Evolutionary conservation across 2,329 filamentous ascomycete genomes (phyloP).

Genomic region (Xylariomycetidae sp.): DNA sequence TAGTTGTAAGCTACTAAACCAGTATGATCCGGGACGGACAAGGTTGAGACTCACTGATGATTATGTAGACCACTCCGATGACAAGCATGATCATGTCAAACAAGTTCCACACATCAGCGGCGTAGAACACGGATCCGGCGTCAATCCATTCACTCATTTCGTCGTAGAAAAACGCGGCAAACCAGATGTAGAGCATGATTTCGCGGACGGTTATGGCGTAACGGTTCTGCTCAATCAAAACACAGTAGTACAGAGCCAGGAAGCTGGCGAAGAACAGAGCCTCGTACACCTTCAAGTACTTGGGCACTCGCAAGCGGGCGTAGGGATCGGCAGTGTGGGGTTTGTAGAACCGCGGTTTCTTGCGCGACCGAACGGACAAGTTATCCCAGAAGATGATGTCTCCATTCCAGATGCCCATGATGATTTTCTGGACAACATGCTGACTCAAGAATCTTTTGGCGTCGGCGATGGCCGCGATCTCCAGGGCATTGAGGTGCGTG

Average conservation of each 20-base stretch:
- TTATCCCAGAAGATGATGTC: slow-evolving; percentile 71
- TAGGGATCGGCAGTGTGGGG: slow-evolving; percentile 54
- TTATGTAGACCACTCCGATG: slow-evolving; percentile 64
- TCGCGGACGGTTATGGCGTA: slow-evolving; percentile 62
- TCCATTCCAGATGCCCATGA: slow-evolving; percentile 66
- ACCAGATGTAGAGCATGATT: slow-evolving; percentile 74
- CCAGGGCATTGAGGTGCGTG: slow-evolving; percentile 73
- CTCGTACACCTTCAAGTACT: slow-evolving; percentile 68
- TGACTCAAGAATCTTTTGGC: slow-evolving; percentile 70
- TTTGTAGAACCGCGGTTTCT: slow-evolving; percentile 62
- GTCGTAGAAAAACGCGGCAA: slow-evolving; percentile 82
- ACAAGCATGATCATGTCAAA: slow-evolving; percentile 70
- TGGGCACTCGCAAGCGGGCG: slow-evolving; percentile 63
- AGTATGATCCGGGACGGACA: background rate
- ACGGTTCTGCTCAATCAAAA: slow-evolving; percentile 68
- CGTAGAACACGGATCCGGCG: slow-evolving; percentile 80
- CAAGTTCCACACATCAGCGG: slow-evolving; percentile 74
- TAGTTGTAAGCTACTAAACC: slow-evolving; percentile 14
- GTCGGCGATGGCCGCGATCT: slow-evolving; percentile 64
- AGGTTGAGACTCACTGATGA: slow-evolving; percentile 54
- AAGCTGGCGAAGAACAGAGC: slow-evolving; percentile 65
- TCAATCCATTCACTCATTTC: slow-evolving; percentile 80
- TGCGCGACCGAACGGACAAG: slow-evolving; percentile 56
- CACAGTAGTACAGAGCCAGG: slow-evolving; percentile 77
- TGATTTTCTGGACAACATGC: slow-evolving; percentile 62